Evolutionary conservation across 2,329 filamentous ascomycete genomes (phyloP), one percentile per base, ranked within the genome.

Genomic region (Rhynchosporium agropyri): DNA sequence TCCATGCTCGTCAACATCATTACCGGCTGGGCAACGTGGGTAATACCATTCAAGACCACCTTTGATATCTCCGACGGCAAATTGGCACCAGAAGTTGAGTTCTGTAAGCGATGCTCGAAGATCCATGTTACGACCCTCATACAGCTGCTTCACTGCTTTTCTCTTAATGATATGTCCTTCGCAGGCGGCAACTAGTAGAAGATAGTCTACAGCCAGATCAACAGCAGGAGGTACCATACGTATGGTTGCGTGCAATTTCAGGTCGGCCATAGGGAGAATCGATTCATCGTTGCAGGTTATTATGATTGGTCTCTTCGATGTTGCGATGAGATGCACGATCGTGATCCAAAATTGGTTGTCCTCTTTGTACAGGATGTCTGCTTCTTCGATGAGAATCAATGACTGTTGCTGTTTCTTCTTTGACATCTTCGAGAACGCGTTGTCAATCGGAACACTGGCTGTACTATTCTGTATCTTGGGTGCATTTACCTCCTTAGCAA

Each of bases 11-110:
- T 94, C 88, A 3, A 88, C 72, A 71, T 94, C 90, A 29, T 81
- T 81, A 0, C 90, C 90, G 50, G 82, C 84, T 8, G 91, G 90
- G 86, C 88, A 94, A 62, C 89, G 83, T 54, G 89, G 85, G 69
- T 89, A 87, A 70, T 96, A 91, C 94, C 96, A 99, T 70, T 94
- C 90, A 50, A 96, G 84, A 0, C 95, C 94, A 26, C 90, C 90
- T 69, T 90, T 90, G n/a, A 86, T 81, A 73, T 97, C 95, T 4
- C 95, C 96, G 9, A 99, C 86, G 0, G 89, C 92, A 77, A 98
- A 92, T 74, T 99, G 95, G 74, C 96, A 99, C 94, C 94, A 99
- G 74, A 96, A 95, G 74, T 96, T 89, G 33, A 99, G 82, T 65
- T 98, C 92, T 61, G 84, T 87, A 55, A 99, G 85, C 2, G 89